Evolutionary conservation across 1,284 basidiomycete genomes (phyloP), one percentile per base, ranked within the genome.

Genomic region (Tilletia indica): DNA sequence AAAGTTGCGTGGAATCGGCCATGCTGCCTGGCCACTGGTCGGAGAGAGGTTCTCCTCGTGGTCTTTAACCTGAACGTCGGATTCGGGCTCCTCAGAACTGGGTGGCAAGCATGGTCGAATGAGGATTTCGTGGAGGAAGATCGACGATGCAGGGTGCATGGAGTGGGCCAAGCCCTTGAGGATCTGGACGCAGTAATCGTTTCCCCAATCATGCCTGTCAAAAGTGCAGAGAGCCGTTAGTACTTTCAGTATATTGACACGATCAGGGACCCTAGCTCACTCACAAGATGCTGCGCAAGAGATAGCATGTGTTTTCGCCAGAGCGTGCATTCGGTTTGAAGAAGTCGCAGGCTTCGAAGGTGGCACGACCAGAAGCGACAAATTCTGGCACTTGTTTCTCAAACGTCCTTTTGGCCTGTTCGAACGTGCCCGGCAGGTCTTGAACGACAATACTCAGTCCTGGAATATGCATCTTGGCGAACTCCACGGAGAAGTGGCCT

Each of bases 381-480:
- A 64, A 64, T 3, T 64, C 61, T 5, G 61, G 61, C 12, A 64
- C 61, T 16, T 31, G 61, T 64, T 16, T 42, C 14, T 19, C 8
- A 14, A 36, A 64, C 38, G 21, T 64, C 36, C 61, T 64, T 11
- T 38, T 39, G 34, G 61, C 61, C 4, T 39, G 61, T 38, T 64
- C 34, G 39, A 38, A 64, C 36, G 61, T 64, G 6, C 61, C 61
- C 34, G 61, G 61, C 61, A 36, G 38, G 36, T 64, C 61, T 38
- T 64, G 61, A 3, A 64, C 36, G 21, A 64, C 61, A 14, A 64
- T 38, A 14, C 21, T 38, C 34, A 64, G 38, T 9, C 61, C 61
- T 19, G 61, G 61, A 42, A 64, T 64, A 36, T 64, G 16, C 61
- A 64, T 64, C 61, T 64, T 64, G 9, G 61, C 61, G 36, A 64